These are phyloP conservation scores for Gynandropsis gynandra DNA, from an alignment of 345 rosid species.

Conservation along the genomic window DNA sequence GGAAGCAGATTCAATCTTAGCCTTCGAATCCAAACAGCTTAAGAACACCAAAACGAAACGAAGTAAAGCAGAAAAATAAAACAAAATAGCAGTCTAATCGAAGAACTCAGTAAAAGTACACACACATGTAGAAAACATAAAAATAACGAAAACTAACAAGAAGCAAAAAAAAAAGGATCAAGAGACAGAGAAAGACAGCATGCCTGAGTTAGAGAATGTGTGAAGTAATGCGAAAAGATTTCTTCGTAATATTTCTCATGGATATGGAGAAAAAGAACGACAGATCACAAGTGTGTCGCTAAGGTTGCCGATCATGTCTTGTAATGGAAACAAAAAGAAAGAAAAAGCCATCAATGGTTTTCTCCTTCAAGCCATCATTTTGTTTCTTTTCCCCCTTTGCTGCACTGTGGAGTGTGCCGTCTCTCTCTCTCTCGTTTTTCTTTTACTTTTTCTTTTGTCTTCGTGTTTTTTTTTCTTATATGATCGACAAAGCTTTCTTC, in stretches of 20 bases:
- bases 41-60: constrained; percentile 3
- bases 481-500: constrained; percentile 23
- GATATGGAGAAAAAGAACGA: constrained; percentile 18
- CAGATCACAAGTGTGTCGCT: constrained; percentile 12
- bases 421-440: constrained; percentile 5
- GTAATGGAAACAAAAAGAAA: constrained; percentile 29
- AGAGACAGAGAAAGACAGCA: constrained; percentile 11
- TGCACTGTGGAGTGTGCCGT: constrained; percentile 20
- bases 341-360: constrained; percentile 27
- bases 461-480: constrained; percentile 27
- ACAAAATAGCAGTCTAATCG: constrained; percentile 26
- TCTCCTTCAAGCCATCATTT: constrained; percentile 35
- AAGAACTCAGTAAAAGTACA: constrained; percentile 13
- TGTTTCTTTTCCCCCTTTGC: constrained; percentile 23
- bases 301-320: constrained; percentile 24
- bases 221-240: constrained; percentile 16
- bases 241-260: constrained; percentile 19
- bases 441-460: constrained; percentile 29
- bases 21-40: constrained; percentile 8
- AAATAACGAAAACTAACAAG: constrained; percentile 25
- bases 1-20: constrained; percentile 2
- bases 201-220: constrained; percentile 24
- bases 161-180: constrained; percentile 11
- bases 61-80: constrained; percentile 7
- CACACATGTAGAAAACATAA: not conserved